These are phyloP conservation scores for Tillandsia fasciculata DNA, from an alignment of 176 grass and related monocot genomes.

Conservation along the genomic window DNA sequence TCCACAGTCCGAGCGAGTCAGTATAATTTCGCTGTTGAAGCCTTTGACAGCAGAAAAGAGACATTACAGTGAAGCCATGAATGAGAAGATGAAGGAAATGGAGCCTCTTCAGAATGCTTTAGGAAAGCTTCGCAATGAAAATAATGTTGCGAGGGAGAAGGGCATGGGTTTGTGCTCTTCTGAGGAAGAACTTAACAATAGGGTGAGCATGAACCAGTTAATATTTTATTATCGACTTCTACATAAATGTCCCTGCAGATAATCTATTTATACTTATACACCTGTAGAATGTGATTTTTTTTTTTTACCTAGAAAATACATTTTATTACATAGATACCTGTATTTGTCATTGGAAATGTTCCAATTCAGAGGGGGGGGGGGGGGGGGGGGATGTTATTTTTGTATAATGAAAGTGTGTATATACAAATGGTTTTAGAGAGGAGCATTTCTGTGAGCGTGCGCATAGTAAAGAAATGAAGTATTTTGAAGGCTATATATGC, in stretches of 20 bases:
- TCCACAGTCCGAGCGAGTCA: constrained; percentile 54
- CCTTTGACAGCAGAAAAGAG: constrained; percentile 66
- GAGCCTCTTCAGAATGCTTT: constrained; percentile 64
- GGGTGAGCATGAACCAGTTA: constrained; percentile 32
- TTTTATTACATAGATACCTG: too few relatives aligned
- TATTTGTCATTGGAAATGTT: too few relatives aligned
- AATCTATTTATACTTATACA: too few relatives aligned
- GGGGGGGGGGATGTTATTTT: too few relatives aligned
- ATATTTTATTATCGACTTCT: constrained; percentile 1
- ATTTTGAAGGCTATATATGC: too few relatives aligned
- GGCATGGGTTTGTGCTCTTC: constrained; percentile 83
- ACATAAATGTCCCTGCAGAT: not conserved
- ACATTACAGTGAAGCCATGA: constrained; percentile 54
- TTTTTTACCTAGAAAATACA: too few relatives aligned
- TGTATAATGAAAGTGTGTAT: too few relatives aligned
- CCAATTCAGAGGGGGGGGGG: too few relatives aligned
- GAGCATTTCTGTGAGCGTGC: too few relatives aligned
- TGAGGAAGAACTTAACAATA: constrained; percentile 75
- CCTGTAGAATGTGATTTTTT: too few relatives aligned
- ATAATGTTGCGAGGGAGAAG: constrained; percentile 61
- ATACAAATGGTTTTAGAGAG: too few relatives aligned
- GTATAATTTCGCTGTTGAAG: constrained; percentile 54
- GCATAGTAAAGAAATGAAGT: too few relatives aligned
- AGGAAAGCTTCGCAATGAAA: constrained; percentile 73
- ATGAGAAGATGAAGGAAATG: constrained; percentile 72